Evolutionary conservation across 108 stramenopile species (phyloP).

Genomic region (Pseudonitzschia pungens): DNA sequence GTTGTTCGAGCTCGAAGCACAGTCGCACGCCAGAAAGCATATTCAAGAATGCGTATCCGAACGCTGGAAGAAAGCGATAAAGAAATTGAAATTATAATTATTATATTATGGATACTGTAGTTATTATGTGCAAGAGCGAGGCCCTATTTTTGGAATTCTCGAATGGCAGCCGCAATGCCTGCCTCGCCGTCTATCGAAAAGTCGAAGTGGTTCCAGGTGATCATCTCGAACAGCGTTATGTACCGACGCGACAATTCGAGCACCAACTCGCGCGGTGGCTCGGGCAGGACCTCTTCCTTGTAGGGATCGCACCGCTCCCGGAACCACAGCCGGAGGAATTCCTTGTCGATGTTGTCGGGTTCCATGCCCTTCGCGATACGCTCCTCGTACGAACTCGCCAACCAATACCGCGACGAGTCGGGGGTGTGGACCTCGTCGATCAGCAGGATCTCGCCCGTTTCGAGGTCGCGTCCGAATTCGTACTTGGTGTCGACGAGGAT

Average conservation of each 20-base stretch:
- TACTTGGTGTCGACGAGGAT: conserved; percentile 99
- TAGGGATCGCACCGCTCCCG: conserved; percentile 97
- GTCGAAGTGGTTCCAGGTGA: conserved; percentile 89
- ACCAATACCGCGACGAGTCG: conserved; percentile 97
- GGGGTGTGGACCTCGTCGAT: conserved; percentile 99
- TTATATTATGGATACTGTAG: no score
- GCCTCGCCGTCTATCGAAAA: conserved; percentile 50
- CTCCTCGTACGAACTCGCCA: conserved; percentile 85
- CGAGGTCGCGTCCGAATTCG: conserved; percentile 91
- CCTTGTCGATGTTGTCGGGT: conserved; percentile 99
- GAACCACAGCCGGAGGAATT: conserved; percentile 98
- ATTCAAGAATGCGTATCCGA: no score
- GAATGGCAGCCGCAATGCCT: conserved; percentile 61
- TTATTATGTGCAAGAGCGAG: background rate
- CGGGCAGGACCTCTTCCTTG: conserved; percentile 90
- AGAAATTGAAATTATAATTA: background rate
- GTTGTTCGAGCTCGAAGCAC: no score
- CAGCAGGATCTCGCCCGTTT: conserved; percentile 81
- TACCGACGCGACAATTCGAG: conserved; percentile 93
- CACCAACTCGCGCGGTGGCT: conserved; percentile 94
- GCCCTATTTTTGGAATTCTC: conserved; percentile 31
- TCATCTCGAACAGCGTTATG: conserved; percentile 94
- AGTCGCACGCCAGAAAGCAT: background rate
- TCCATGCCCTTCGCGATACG: conserved; percentile 83
- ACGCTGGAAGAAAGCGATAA: background rate